Base-by-base conservation (phyloP, 2,329 filamentous ascomycete genomes). In the Apiospora phragmitis region DNA sequence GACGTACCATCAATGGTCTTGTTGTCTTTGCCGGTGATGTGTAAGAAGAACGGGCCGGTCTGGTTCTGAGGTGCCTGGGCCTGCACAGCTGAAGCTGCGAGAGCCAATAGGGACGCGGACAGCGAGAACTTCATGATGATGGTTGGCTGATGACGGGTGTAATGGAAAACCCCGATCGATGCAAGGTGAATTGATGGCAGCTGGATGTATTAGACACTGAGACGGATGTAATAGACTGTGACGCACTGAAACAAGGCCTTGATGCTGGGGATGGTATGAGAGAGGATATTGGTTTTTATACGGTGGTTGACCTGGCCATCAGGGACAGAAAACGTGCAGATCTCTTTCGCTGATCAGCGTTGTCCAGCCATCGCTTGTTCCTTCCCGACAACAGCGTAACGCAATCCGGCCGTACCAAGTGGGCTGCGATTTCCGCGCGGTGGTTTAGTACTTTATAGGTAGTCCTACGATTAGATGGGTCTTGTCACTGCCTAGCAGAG, bases 11-110 rank as follows among this genome's bases (percentile, higher is more conserved):
- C 72, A 24, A 81, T 71, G 29, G 71, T 72, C 70, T 74, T 76
- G 70, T 76, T 73, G 42, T 70, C 41, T 43, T 75, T 75, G 51
- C 76, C 77, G n/a, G 73, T 75, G 55, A 83, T 72, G 68, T 79
- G 74, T 16, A 83, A 77, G 68, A 68, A 74, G 74, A 82, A 83
- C 55, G 80, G 80, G 21, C 75, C 79, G 0, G 74, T 76, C 68
- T 80, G 78, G 65, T 74, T 76, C 71, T 65, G 71, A 8, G 55
- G 55, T 1, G 72, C 38, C 71, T 82, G 80, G 16, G 80, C 80
- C 21, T 75, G 76, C 8, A 74, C 77, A 16, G 65, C 72, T 12
- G 74, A 75, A 70, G 74, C 75, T 68, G 76, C 77, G 68, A 80
- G 68, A 72, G 78, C 76, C 67, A 79, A 51, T 26, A 79, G 72